Evolutionary conservation across 2,329 filamentous ascomycete species (phyloP).

Genomic region (Penicillium sp.): DNA sequence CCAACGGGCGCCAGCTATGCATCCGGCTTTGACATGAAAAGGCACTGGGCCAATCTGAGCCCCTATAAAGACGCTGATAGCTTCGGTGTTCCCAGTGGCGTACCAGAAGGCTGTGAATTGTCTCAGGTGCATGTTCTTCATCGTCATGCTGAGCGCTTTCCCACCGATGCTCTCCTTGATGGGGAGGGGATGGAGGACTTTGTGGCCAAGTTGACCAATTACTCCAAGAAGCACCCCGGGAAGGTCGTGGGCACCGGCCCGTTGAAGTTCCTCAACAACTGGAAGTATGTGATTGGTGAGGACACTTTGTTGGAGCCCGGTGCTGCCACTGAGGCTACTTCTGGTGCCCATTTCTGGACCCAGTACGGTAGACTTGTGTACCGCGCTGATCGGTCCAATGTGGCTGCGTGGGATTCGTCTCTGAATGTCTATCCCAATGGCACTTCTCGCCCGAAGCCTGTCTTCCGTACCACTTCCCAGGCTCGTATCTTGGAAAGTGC

Average conservation of each 20-base stretch:
- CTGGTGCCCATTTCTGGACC: slow-evolving; percentile 55
- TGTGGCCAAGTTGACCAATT: slow-evolving; percentile 49
- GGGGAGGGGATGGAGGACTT: slow-evolving; percentile 51
- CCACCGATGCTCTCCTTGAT: slow-evolving; percentile 48
- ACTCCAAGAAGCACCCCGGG: slow-evolving; percentile 37
- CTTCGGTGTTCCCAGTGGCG: slow-evolving; percentile 38
- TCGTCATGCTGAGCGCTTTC: slow-evolving; percentile 56
- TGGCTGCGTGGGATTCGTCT: slow-evolving; percentile 49
- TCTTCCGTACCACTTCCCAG: slow-evolving; percentile 56
- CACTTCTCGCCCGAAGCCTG: slow-evolving; percentile 49
- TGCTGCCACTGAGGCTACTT: slow-evolving; percentile 50
- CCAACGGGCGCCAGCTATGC: slow-evolving; percentile 26
- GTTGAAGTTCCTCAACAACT: slow-evolving; percentile 54
- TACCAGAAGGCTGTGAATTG: slow-evolving; percentile 57
- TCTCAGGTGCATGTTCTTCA: slow-evolving; percentile 56
- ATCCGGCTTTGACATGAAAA: slow-evolving; percentile 33
- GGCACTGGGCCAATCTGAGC: slow-evolving; percentile 32
- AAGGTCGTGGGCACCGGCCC: slow-evolving; percentile 45
- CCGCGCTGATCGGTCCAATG: slow-evolving; percentile 46
- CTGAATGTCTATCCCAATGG: slow-evolving; percentile 44
- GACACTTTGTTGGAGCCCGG: slow-evolving; percentile 51
- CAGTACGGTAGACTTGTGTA: slow-evolving; percentile 55
- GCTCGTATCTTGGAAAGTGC: slow-evolving; percentile 54
- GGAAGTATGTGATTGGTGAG: slow-evolving; percentile 48
- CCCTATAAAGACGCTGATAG: slow-evolving; percentile 28